These are phyloP conservation scores for Polyplosphaeria fusca DNA, from an alignment of 495 filamentous ascomycete species.

Conservation along the genomic window DNA sequence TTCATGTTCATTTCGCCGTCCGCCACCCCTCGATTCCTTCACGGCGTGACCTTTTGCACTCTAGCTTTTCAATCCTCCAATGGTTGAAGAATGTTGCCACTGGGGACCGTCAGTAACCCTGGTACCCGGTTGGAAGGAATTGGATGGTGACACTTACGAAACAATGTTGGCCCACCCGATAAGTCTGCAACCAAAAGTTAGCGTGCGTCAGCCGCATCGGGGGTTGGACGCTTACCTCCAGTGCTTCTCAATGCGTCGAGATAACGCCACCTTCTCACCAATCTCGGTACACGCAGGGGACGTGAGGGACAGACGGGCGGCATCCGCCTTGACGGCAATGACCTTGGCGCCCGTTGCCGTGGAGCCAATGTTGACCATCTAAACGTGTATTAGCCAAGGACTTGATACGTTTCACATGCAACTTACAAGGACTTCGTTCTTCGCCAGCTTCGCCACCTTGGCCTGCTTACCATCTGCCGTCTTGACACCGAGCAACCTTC, in stretches of 20 bases:
- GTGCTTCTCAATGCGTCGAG: constrained; percentile 96
- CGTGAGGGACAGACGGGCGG: constrained; percentile 83
- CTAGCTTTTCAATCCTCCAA: constrained; percentile 17
- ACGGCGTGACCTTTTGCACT: not conserved
- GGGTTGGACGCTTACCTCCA: constrained; percentile 75
- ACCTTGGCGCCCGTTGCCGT: constrained; percentile 93
- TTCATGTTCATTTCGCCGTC: not conserved
- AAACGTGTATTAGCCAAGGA: not conserved
- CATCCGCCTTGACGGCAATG: constrained; percentile 92
- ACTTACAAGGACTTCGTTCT: constrained; percentile 80
- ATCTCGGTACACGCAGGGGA: constrained; percentile 89
- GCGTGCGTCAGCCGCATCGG: constrained; percentile 58
- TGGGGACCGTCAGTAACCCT: constrained; percentile 5
- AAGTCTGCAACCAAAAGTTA: constrained; percentile 28
- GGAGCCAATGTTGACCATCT: constrained; percentile 97
- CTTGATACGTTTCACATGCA: not conserved
- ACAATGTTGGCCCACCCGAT: constrained; percentile 70
- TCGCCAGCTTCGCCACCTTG: constrained; percentile 94
- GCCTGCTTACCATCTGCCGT: constrained; percentile 98
- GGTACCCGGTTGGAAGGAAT: no score
- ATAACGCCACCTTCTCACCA: constrained; percentile 95
- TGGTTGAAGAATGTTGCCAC: constrained; percentile 28
- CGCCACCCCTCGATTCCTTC: not conserved
- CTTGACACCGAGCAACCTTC: constrained; percentile 91
- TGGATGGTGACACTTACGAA: constrained; percentile 50